Conservation (phyloP, 768 basidiomycete species). For the Dacryopinax spathularia region DNA sequence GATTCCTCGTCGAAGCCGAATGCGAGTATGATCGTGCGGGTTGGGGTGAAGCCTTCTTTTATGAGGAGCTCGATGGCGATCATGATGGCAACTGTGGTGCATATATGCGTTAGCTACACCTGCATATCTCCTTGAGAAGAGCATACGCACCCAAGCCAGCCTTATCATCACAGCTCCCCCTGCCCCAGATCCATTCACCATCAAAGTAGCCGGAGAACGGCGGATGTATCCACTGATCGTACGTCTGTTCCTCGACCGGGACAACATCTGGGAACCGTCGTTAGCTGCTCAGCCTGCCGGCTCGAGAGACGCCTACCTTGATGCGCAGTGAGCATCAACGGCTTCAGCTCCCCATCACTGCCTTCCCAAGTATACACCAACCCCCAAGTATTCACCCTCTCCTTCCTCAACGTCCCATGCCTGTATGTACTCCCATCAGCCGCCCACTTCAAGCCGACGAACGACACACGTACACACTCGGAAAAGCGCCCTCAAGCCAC, state of each 20-base stretch:
- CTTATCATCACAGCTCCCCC: constrained; percentile 65
- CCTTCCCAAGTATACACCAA: constrained; percentile 62
- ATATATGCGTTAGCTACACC: too few relatives aligned
- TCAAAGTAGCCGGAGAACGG: constrained; percentile 52
- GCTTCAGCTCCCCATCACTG: constrained; percentile 45
- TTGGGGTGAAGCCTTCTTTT: constrained; percentile 45
- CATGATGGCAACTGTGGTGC: constrained; percentile 1
- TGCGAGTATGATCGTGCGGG: constrained; percentile 44
- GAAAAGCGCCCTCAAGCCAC: constrained; percentile 45
- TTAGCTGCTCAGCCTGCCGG: not conserved
- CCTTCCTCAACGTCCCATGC: constrained; percentile 43
- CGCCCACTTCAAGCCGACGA: not conserved
- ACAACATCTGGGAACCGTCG: constrained; percentile 37
- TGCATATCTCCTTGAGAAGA: not conserved
- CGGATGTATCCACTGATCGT: constrained; percentile 43
- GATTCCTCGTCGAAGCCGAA: constrained; percentile 61
- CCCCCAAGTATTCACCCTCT: constrained; percentile 62
- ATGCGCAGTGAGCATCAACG: constrained; percentile 52
- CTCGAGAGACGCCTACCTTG: constrained; percentile 26
- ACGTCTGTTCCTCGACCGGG: constrained; percentile 43
- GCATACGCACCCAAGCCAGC: not conserved
- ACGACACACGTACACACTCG: constrained; percentile 36
- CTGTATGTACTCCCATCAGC: constrained; percentile 23
- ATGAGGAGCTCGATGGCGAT: constrained; percentile 49
- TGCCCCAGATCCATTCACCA: constrained; percentile 59